Conservation (phyloP, 108 stramenopile genomes). For the Aurantiochytrium sp. region DNA sequence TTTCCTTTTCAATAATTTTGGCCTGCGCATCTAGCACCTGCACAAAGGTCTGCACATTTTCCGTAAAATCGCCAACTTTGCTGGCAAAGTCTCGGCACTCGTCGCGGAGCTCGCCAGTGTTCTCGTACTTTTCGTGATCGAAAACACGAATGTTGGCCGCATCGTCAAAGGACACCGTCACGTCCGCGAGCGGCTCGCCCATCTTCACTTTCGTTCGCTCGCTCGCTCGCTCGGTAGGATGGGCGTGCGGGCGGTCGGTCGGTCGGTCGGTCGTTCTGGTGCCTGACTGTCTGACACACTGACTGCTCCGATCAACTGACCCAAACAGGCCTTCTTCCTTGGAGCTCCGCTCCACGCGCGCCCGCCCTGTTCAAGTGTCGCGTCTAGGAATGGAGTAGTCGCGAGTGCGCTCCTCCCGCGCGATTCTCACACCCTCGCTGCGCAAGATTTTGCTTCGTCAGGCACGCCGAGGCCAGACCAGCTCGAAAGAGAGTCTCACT, state of each 20-base stretch:
- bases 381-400: too few relatives aligned
- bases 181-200: slow-evolving; percentile 32
- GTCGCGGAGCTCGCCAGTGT: slow-evolving; percentile 32
- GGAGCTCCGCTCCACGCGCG: too few relatives aligned
- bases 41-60: slow-evolving; percentile 34
- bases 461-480: background rate
- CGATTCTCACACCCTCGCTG: background rate
- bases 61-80: slow-evolving; percentile 40
- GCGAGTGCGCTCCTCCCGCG: too few relatives aligned
- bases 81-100: slow-evolving; percentile 37
- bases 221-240: too few relatives aligned
- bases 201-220: background rate
- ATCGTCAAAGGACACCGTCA: slow-evolving; percentile 40
- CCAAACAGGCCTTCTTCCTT: too few relatives aligned
- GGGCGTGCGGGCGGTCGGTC: too few relatives aligned
- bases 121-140: slow-evolving; percentile 42
- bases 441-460: background rate
- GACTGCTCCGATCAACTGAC: too few relatives aligned
- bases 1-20: slow-evolving; percentile 37
- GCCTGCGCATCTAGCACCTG: slow-evolving; percentile 41
- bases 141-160: slow-evolving; percentile 36
- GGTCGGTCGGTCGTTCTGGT: too few relatives aligned
- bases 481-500: background rate
- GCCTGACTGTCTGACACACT: too few relatives aligned
- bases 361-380: too few relatives aligned